Evolutionary conservation across 179 eudicot genomes (phyloP), one percentile per base, ranked within the genome.

Genomic region (Gypsophila paniculata): DNA sequence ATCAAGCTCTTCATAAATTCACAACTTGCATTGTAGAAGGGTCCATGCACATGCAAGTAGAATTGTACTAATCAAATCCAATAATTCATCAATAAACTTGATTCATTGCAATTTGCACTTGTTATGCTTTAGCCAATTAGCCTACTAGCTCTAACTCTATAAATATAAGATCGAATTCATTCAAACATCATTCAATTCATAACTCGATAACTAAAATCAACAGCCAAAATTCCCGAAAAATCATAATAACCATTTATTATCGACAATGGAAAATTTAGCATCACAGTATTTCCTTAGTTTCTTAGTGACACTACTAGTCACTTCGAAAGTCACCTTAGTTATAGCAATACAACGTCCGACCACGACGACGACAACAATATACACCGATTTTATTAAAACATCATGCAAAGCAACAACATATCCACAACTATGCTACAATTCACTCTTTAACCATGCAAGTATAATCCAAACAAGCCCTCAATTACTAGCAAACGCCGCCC

Each of bases 381-480:
- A 60, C 72, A 70, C 72, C 3, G 68, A 78, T 23, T 78, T 78
- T 38, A 38, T 78, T 36, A 78, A 12, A 65, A 49, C 69, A 39
- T 78, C 81, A 70, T 74, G 81, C 72, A 64, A 70, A 52, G 48
- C 67, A 23, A 63, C 81, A 34, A 67, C 59, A 32, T 78, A 78
- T 38, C 81, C 81, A 34, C 38, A 63, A 18, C 81, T 78, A n/a
- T 78, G 81, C 53, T 78, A 74, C 75, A 78, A 70, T 8, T 74
- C 81, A 54, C 75, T 78, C 29, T 70, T 46, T 19, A 57, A 54
- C 71, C 61, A 74, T 55, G 71, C 81, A 46, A 55, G 19, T 61
- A 55, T 5, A 26, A 71, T 71, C 71, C 71, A 77, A 73, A 73
- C 77, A 73, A 77, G 60, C 60, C 77, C 74, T 69, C 15, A 21